These are phyloP conservation scores for Boletus rubropictus DNA, from an alignment of 768 basidiomycete species.

Conservation along the genomic window DNA sequence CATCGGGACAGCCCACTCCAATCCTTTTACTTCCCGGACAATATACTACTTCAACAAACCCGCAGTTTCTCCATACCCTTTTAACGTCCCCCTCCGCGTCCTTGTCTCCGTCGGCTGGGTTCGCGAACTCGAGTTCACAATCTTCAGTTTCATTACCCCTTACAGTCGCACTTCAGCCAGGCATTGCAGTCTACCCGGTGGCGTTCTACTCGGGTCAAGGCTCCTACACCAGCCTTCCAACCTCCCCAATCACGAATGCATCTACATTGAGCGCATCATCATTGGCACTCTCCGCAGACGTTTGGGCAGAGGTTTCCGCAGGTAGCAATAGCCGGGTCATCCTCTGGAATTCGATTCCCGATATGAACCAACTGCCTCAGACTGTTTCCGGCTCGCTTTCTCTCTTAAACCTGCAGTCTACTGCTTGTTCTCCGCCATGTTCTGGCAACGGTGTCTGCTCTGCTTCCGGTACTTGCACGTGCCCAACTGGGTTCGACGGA, in stretches of 20 bases:
- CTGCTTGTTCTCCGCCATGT: constrained; percentile 71
- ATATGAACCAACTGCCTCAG: constrained; percentile 61
- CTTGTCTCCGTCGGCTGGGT: constrained; percentile 56
- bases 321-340: constrained; percentile 56
- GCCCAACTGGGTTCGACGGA: constrained; percentile 70
- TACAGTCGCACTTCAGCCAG: constrained; percentile 58
- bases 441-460: constrained; percentile 70
- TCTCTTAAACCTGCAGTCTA: constrained; percentile 67
- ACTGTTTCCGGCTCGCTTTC: constrained; percentile 44
- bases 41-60: constrained; percentile 66
- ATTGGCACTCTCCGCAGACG: constrained; percentile 59
- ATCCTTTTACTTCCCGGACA: constrained; percentile 71
- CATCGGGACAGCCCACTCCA: constrained; percentile 45
- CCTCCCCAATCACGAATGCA: constrained; percentile 40
- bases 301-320: constrained; percentile 61
- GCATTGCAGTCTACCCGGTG: constrained; percentile 59
- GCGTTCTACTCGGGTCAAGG: constrained; percentile 62
- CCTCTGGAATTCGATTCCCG: constrained; percentile 76
- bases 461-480: constrained; percentile 62
- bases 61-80: constrained; percentile 61
- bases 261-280: constrained; percentile 52
- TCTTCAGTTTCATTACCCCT: constrained; percentile 56
- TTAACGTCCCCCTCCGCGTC: constrained; percentile 61
- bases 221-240: constrained; percentile 53
- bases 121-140: constrained; percentile 47